Base-by-base conservation (phyloP, 2,329 filamentous ascomycete genomes). In the Keithomyces neogunnii region DNA sequence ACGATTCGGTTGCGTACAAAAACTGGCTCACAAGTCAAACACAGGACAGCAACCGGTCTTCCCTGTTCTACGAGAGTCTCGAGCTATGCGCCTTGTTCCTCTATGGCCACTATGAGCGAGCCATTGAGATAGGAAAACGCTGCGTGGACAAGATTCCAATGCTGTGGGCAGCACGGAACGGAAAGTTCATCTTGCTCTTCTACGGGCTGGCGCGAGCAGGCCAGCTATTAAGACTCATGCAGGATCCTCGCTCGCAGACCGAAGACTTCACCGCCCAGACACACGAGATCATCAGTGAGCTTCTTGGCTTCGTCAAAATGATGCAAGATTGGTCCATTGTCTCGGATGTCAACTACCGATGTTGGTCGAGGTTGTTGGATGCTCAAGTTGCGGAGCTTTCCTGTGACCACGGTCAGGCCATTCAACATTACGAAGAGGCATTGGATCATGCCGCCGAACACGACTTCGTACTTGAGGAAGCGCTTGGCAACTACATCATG, bases 371-470 rank as follows among this genome's bases (percentile, higher is more conserved):
- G 52, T 69, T 89, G 11, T 71, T 92, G 0, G 77, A 82, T 50
- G 87, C 85, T 1, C 84, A 89, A 58, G 70, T 88, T 19, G 75
- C 79, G 3, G 87, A 91, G 57, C 70, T 88, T 51, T 69, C 72
- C 4, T 68, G 68, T 6, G 69, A 84, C 35, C 75, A 82, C 53
- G 82, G 79, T 3, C 62, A 66, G 2, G 82, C 85, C 6, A 73
- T 90, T 35, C 71, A 71, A 29, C 70, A 77, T 44, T 91, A 89
- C 60, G 88, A 92, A 62, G 74, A 80, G 55, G 81, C 84, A 5
- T 68, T 90, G 52, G 86, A 91, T 59, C 86, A 90, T 60, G 80
- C 84, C 10, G 75, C 86, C 26, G 75, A 86, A 51, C 76, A 88
- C 58, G 75, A 76, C 43, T 85, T 87, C 55, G 61, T 77, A 2